phyloP scores from a whole-genome alignment of 1,139 yeast species.

The Pichia sp. region DNA sequence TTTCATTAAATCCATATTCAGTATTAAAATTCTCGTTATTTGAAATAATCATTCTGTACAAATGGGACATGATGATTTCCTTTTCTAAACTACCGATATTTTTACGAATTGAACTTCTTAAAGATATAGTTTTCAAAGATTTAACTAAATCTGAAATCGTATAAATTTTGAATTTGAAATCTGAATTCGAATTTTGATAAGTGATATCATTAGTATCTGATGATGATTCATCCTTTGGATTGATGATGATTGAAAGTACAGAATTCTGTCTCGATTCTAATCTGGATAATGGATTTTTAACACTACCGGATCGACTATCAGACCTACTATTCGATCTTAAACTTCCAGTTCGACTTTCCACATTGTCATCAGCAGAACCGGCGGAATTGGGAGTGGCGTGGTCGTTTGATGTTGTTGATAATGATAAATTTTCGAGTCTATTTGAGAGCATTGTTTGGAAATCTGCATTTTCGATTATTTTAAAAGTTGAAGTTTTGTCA shows the following conservation, averaged over 20 bases:
- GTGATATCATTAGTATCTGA: background rate
- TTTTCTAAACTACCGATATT: constrained; percentile 45
- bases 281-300: constrained; percentile 13
- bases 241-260: constrained; percentile 21
- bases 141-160: constrained; percentile 20
- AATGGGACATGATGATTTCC: constrained; percentile 45
- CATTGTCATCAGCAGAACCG: background rate
- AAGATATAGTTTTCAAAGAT: constrained; percentile 21
- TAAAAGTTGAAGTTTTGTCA: background rate
- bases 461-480: background rate
- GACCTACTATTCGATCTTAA: background rate
- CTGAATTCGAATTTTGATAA: background rate
- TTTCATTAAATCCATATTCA: constrained; percentile 9
- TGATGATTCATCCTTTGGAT: constrained; percentile 17
- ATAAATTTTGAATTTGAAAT: constrained; percentile 11
- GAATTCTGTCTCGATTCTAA: constrained; percentile 27
- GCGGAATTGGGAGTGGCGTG: background rate
- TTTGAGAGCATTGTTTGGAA: background rate
- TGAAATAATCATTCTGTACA: constrained; percentile 41
- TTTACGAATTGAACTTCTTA: constrained; percentile 26
- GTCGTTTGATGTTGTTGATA: background rate
- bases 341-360: background rate
- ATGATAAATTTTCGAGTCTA: background rate
- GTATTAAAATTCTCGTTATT: constrained; percentile 24
- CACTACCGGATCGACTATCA: constrained; percentile 1